Conservation (phyloP, 345 rosid genomes). For the Linum tenue region DNA sequence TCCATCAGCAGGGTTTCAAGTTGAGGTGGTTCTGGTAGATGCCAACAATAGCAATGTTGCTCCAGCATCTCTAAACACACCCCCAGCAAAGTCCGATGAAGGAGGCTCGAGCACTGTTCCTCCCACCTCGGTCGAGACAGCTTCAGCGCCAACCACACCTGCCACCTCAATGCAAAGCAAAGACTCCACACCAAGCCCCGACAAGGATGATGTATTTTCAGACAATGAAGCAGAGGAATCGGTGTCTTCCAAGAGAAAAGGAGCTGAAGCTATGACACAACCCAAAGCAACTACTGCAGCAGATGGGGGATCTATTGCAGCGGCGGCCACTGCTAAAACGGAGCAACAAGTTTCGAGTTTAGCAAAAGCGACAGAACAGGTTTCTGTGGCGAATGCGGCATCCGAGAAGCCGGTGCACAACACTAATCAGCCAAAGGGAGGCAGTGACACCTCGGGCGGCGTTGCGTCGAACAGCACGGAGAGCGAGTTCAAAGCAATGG, state of each 20-base stretch:
- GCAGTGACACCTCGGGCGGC: conserved; percentile 17
- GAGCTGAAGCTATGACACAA: conserved; percentile 13
- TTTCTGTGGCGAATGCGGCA: conserved; percentile 7
- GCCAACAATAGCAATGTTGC: background rate
- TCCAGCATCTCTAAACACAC: background rate
- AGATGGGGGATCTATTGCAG: background rate
- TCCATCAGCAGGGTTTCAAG: conserved; percentile 86
- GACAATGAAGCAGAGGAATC: conserved; percentile 68
- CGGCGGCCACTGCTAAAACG: background rate
- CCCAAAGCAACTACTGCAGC: background rate
- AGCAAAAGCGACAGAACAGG: background rate
- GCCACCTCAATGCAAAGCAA: conserved; percentile 17
- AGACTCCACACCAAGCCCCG: conserved; percentile 23
- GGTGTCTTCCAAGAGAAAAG: conserved; percentile 25
- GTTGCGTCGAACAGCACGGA: conserved; percentile 16
- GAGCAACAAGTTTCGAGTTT: background rate
- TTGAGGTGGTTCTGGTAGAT: conserved; percentile 69
- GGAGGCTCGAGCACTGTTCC: conserved; percentile 1
- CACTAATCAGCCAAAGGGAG: conserved; percentile 16
- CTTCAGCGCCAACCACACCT: conserved; percentile 1
- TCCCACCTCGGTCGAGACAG: background rate
- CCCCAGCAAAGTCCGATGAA: background rate
- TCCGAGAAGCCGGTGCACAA: background rate
- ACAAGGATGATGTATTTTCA: conserved; percentile 69
- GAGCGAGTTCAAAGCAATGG: conserved; percentile 67